A percentile compares a stretch with the other conserved stretches of the same genome.
Evolutionary conservation across 768 basidiomycete species (phyloP).

Genomic region (Boletus coccyginus): DNA sequence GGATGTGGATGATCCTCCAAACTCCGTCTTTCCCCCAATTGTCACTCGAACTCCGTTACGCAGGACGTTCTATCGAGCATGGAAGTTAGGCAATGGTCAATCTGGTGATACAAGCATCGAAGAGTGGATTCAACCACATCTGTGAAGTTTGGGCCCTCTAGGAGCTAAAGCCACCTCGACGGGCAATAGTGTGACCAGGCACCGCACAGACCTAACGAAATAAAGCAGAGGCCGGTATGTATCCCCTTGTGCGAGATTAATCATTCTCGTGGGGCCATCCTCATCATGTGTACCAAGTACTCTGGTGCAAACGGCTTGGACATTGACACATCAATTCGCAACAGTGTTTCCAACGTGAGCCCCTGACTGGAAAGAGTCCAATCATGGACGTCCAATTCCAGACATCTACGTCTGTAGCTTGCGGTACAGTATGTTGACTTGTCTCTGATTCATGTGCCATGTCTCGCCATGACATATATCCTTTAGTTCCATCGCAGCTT

Average conservation of each 20-base stretch:
- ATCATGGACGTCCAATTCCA: background rate
- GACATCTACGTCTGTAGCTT: slow-evolving; percentile 38
- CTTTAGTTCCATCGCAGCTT: slow-evolving; percentile 40
- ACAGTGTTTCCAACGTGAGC: slow-evolving; percentile 55
- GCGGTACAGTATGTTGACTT: slow-evolving; percentile 65
- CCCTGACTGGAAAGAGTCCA: background rate
- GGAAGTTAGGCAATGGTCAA: slow-evolving; percentile 61
- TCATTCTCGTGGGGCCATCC: slow-evolving; percentile 52
- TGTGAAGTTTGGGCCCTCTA: slow-evolving; percentile 35
- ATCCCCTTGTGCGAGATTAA: slow-evolving; percentile 46
- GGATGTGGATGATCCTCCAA: slow-evolving; percentile 28
- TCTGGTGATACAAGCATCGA: slow-evolving; percentile 60
- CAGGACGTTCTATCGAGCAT: slow-evolving; percentile 52
- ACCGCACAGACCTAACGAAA: slow-evolving; percentile 64
- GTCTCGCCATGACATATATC: slow-evolving; percentile 54
- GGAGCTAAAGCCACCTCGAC: background rate
- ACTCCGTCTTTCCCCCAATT: background rate
- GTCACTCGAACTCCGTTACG: background rate
- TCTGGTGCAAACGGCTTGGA: slow-evolving; percentile 50
- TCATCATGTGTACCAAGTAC: slow-evolving; percentile 61
- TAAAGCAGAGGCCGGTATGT: slow-evolving; percentile 45
- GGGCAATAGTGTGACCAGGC: slow-evolving; percentile 36
- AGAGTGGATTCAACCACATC: slow-evolving; percentile 59
- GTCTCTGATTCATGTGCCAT: slow-evolving; percentile 65
- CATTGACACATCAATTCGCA: slow-evolving; percentile 52